These are phyloP conservation scores for Bidens hawaiensis DNA, from an alignment of 140 eudicot species.

Conservation along the genomic window DNA sequence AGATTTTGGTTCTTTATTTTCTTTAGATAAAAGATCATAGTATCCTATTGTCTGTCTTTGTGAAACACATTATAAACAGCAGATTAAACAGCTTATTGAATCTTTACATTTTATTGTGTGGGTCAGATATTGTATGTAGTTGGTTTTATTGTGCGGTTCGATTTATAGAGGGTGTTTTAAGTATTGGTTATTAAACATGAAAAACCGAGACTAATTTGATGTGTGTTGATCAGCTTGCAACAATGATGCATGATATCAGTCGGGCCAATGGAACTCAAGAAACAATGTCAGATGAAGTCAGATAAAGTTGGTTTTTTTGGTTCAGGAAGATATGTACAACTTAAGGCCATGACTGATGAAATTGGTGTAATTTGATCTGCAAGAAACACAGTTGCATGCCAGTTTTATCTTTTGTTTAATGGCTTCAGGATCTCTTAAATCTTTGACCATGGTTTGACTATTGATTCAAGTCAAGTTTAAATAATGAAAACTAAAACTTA, in stretches of 20 bases:
- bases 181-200: not conserved
- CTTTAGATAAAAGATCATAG: not conserved
- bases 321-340: conserved; percentile 2
- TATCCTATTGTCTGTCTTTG: not conserved
- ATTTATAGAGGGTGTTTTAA: not conserved
- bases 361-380: not conserved
- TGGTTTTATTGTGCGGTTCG: not conserved
- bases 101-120: not conserved
- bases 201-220: conserved; percentile 6
- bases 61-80: not conserved
- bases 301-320: conserved; percentile 11
- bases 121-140: not conserved
- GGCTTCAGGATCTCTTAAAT: not conserved
- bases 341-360: not conserved
- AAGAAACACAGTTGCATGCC: not conserved
- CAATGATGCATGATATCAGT: conserved; percentile 30
- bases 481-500: no score
- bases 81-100: not conserved
- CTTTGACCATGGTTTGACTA: not conserved
- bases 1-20: not conserved
- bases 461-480: not conserved
- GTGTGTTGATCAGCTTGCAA: conserved; percentile 36
- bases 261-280: not conserved
- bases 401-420: not conserved
- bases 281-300: not conserved